These are phyloP conservation scores for Silene uniflora DNA, from an alignment of 148 eudicot species.

Conservation along the genomic window DNA sequence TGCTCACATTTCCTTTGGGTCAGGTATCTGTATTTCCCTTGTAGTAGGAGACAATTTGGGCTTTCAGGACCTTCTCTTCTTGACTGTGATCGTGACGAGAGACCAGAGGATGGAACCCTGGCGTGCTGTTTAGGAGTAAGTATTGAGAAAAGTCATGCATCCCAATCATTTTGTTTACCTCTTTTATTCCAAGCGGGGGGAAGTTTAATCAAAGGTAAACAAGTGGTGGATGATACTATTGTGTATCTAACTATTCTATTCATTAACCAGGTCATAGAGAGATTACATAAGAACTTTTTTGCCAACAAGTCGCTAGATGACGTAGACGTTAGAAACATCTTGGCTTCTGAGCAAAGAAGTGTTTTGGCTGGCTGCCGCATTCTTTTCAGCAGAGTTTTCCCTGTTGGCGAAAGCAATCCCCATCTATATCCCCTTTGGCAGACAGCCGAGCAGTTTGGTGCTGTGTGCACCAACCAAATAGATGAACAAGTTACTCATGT, in stretches of 20 bases:
- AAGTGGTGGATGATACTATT: neutral
- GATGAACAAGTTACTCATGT: constrained; percentile 96
- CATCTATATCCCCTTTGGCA: constrained; percentile 93
- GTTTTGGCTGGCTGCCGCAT: constrained; percentile 78
- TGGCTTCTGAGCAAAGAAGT: constrained; percentile 84
- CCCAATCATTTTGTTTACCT: too few species aligned
- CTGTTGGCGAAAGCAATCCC: constrained; percentile 82
- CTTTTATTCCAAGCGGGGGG: too few species aligned
- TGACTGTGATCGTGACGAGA: constrained; percentile 94
- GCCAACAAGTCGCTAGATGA: constrained; percentile 68
- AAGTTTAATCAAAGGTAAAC: too few species aligned
- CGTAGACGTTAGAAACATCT: constrained; percentile 86
- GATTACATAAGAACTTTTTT: constrained; percentile 72
- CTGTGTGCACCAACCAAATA: constrained; percentile 78
- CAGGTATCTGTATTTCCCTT: constrained; percentile 94
- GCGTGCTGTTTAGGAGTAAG: constrained; percentile 87
- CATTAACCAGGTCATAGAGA: constrained; percentile 76
- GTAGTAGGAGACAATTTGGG: constrained; percentile 97
- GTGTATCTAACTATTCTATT: neutral
- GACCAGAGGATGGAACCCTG: constrained; percentile 91
- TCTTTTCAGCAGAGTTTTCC: constrained; percentile 87
- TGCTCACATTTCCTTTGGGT: neutral
- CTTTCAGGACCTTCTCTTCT: constrained; percentile 97
- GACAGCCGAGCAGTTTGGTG: constrained; percentile 99
- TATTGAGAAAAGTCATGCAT: neutral